These are phyloP conservation scores for Lachancea meyersii DNA, from an alignment of 805 yeast genomes.

Conservation along the genomic window DNA sequence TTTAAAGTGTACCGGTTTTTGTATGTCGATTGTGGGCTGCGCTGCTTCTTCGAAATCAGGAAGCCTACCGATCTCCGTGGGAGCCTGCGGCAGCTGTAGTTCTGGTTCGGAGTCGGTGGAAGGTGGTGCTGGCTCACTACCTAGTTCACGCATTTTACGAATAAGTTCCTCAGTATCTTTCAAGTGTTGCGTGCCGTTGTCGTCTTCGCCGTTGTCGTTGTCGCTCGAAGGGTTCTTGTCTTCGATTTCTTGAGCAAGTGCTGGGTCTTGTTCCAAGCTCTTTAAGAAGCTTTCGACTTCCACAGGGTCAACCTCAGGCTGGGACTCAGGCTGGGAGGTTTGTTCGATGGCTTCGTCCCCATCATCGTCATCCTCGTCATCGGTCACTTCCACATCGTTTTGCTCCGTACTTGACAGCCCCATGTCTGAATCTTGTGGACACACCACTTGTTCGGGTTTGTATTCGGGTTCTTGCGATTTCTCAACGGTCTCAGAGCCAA, in stretches of 20 bases:
- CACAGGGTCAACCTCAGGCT: neutral
- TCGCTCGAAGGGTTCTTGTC: too few relatives aligned
- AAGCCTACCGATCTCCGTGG: neutral
- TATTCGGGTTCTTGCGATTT: neutral
- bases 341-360: conserved; percentile 1
- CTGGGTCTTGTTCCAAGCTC: conserved; percentile 4
- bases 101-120: neutral
- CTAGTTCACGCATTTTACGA: conserved; percentile 5
- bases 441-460: too few relatives aligned
- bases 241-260: conserved; percentile 2
- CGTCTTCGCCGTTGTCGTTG: neutral
- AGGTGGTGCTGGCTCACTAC: neutral
- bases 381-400: neutral
- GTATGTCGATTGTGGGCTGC: neutral
- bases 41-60: neutral
- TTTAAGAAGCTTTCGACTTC: conserved; percentile 2
- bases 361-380: conserved; percentile 2
- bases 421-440: conserved; percentile 1
- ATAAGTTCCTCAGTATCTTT: conserved; percentile 4
- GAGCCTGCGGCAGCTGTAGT: conserved; percentile 4
- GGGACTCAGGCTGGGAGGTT: neutral
- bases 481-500: conserved; percentile 5
- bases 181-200: neutral
- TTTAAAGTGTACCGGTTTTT: conserved; percentile 1
- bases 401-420: neutral